These are phyloP conservation scores for Diaporthe caulivora DNA, from an alignment of 2,329 filamentous ascomycete species.

Conservation along the genomic window DNA sequence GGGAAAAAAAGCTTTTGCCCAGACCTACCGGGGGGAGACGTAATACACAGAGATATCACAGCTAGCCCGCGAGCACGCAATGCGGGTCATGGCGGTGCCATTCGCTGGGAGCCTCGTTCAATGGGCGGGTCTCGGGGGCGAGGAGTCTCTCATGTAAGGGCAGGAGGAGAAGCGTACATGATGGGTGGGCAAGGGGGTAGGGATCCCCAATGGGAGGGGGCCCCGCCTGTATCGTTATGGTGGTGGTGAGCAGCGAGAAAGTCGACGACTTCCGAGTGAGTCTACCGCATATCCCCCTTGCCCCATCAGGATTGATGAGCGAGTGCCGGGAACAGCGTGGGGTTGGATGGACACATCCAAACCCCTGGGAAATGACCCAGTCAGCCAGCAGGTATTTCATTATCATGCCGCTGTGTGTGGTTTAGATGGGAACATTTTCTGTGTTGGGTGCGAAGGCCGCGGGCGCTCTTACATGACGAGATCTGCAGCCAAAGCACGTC, in stretches of 20 bases:
- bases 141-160: background rate
- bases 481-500: conserved; percentile 28
- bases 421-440: background rate
- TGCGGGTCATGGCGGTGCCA: conserved; percentile 29
- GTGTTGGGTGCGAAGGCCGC: conserved; percentile 11
- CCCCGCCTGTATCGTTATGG: background rate
- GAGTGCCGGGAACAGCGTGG: background rate
- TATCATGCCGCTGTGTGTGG: background rate
- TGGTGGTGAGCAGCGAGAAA: background rate
- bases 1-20: background rate
- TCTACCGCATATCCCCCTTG: background rate
- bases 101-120: background rate
- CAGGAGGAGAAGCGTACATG: conserved; percentile 12
- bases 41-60: conserved; percentile 17
- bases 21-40: background rate
- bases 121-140: background rate
- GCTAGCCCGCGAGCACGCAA: conserved; percentile 38
- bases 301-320: background rate
- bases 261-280: background rate
- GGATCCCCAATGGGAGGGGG: background rate
- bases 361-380: background rate
- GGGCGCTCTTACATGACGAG: conserved; percentile 14
- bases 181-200: background rate
- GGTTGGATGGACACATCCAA: background rate
- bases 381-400: background rate